A percentile compares a stretch with the other conserved stretches of the same genome.
These are phyloP conservation scores for Fusarium pseudograminearum DNA, from an alignment of 2,329 filamentous ascomycete species.

Conservation along the genomic window DNA sequence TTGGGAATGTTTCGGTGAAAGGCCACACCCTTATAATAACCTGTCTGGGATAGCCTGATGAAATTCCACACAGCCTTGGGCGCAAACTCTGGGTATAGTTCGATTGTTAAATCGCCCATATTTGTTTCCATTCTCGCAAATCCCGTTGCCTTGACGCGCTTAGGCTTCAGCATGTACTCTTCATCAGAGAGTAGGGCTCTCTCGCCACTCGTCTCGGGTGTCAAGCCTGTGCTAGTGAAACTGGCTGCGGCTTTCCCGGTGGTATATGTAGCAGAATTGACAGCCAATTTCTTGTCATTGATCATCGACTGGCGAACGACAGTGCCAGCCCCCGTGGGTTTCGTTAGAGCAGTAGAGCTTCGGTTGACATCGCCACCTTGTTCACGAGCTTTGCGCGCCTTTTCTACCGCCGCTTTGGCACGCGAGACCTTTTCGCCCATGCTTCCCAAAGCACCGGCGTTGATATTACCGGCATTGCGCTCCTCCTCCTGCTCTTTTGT, in stretches of 20 bases:
- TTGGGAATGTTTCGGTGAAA: slow-evolving; percentile 96
- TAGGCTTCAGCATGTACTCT: slow-evolving; percentile 95
- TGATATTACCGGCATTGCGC: slow-evolving; percentile 76
- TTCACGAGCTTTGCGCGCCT: slow-evolving; percentile 80
- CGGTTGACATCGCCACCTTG: slow-evolving; percentile 70
- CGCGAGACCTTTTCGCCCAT: slow-evolving; percentile 85
- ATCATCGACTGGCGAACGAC: slow-evolving; percentile 55
- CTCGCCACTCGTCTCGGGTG: slow-evolving; percentile 89
- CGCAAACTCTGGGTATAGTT: slow-evolving; percentile 90
- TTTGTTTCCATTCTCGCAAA: slow-evolving; percentile 92
- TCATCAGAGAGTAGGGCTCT: slow-evolving; percentile 90
- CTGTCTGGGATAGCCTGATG: slow-evolving; percentile 84
- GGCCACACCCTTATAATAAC: slow-evolving; percentile 85
- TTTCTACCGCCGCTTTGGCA: slow-evolving; percentile 94
- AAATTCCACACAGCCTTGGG: slow-evolving; percentile 99
- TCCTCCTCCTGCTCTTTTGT: slow-evolving; percentile 78
- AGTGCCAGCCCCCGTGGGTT: slow-evolving; percentile 46
- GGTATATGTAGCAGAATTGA: slow-evolving; percentile 91
- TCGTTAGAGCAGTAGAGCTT: slow-evolving; percentile 58
- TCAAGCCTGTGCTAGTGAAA: slow-evolving; percentile 94
- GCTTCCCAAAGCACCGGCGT: slow-evolving; percentile 82
- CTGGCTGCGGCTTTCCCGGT: slow-evolving; percentile 92
- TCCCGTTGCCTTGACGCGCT: slow-evolving; percentile 87
- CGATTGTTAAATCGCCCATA: slow-evolving; percentile 85
- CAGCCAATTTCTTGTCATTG: slow-evolving; percentile 71